Evolutionary conservation across 2,329 filamentous ascomycete species (phyloP), one percentile per base, ranked within the genome.

Genomic region (Endoconidiophora polonica): DNA sequence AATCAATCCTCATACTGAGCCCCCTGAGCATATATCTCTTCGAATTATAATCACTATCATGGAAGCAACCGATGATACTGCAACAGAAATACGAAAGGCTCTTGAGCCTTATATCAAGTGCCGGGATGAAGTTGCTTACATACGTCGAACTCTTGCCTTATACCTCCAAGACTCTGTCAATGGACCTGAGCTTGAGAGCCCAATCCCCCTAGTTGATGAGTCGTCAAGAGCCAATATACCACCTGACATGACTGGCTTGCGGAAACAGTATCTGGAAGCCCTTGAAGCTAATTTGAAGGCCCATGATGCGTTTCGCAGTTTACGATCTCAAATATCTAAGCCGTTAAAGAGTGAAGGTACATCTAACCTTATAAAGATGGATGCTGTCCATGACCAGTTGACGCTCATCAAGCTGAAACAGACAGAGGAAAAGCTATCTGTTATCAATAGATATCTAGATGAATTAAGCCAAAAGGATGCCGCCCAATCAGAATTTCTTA

Each of bases 71-170:
- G 36, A 48, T 26, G 44, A 44, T 26, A 22, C 29, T 39, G 33
- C 29, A 16, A 9, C 33, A 6, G 22, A 38, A 26, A 16, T 53
- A n/a, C 29, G 48, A 42, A 33, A 44, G 24, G 24, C 33, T 16
- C 65, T 81, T 20, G 63, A 66, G 33, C 70, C 72, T 3, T 77
- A 69, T 54, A 65, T 79, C 50, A 74, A 73, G 47, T 68, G 72
- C 24, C 69, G 75, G 23, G 74, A 79, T 52, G 73, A 81, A 56
- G 67, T 70, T 45, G 65, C 69, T 36, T 71, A 72, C 44, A 73
- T 81, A 50, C 68, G 74, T 54, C 72, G 71, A 46, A 63, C 77
- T 26, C 58, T 79, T 43, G 68, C 73, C 40, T 66, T 72, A 18
- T 69, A 78, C 55, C 63, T 81, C 3, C 68, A 50, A 29, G 49